These are phyloP conservation scores for Kwoniella shivajii DNA, from an alignment of 1,284 basidiomycete genomes.

Conservation along the genomic window DNA sequence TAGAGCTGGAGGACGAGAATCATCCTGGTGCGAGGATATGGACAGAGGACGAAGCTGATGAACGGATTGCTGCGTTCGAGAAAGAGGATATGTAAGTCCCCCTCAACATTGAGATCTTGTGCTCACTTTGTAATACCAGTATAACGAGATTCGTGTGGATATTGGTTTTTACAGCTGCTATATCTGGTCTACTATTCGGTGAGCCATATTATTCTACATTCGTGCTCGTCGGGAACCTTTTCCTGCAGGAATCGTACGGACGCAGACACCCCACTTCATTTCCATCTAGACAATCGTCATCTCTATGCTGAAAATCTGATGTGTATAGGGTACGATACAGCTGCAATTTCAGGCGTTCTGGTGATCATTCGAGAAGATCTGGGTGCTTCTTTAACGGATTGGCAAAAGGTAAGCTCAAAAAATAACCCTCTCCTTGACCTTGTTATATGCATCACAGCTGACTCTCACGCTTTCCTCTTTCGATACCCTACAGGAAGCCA, in stretches of 20 bases:
- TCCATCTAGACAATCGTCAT: background rate
- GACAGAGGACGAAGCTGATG: slow-evolving; percentile 22
- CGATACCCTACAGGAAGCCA: slow-evolving; percentile 66
- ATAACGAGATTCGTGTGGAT: slow-evolving; percentile 39
- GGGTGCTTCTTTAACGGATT: slow-evolving; percentile 63
- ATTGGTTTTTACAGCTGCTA: slow-evolving; percentile 49
- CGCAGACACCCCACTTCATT: background rate
- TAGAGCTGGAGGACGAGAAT: background rate
- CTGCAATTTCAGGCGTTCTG: slow-evolving; percentile 65
- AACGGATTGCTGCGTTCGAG: slow-evolving; percentile 28
- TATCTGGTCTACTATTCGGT: slow-evolving; percentile 79
- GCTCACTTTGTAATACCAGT: slow-evolving; percentile 6
- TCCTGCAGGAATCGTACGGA: slow-evolving; percentile 20
- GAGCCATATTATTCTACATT: no score
- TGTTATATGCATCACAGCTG: background rate
- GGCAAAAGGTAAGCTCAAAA: slow-evolving; percentile 64
- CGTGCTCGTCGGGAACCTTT: no score
- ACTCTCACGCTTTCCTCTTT: background rate
- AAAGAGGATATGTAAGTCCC: slow-evolving; percentile 30
- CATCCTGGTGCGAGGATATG: background rate
- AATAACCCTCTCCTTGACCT: background rate
- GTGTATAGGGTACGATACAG: slow-evolving; percentile 72
- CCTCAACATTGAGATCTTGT: background rate
- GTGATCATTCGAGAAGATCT: slow-evolving; percentile 72
- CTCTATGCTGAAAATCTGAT: background rate